Evolutionary conservation across 1,284 basidiomycete genomes (phyloP), one percentile per base, ranked within the genome.

Genomic region (Vanrija humicola): DNA sequence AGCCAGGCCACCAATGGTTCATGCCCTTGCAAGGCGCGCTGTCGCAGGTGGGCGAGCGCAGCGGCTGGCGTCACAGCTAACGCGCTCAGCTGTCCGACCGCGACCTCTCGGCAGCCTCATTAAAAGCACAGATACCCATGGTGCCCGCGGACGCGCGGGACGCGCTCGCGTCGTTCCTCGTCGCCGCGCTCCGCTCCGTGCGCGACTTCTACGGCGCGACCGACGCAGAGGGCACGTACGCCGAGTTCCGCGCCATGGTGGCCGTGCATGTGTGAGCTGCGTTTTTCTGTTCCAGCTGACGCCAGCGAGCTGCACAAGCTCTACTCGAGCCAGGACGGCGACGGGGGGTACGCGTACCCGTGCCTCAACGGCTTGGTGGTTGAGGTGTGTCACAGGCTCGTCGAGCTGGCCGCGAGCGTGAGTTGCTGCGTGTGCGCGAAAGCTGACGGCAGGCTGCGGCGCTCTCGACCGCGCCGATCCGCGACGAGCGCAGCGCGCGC

Each of bases 241-340:
- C 47, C 10, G 58, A 61, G 1, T 73, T 69, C 44, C 58, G 44
- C 19, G 43, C 58, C 16, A 51, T 71, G 8, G 51, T 63, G 5
- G 53, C 42, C 3, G 63, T 68, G 4, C 66, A 69, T 69, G 42
- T 50, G 69, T 58, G 23, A 23, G 7, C 15, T 7, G n/a, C n/a
- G n/a, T n/a, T 15, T 34, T 5, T 34, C 28, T 38, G 6, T 7
- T 10, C 7, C 1, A 9, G 38, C 47, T 50, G 28, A 56, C 29
- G 5, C 7, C 46, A 73, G 70, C 8, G 64, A 71, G 26, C 59
- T 65, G 21, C 72, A 74, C 43, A 64, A 63, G 50, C 54, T 74
- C 39, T 74, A 71, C 48, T 60, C 50, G 2, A 52, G 52, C 29
- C 60, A 59, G 3, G 48, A 55, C 10, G 28, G 53, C 0, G 62